These are phyloP conservation scores for Cyclospora cayetanensis DNA, from an alignment of 169 alveolate genomes.

Conservation along the genomic window DNA sequence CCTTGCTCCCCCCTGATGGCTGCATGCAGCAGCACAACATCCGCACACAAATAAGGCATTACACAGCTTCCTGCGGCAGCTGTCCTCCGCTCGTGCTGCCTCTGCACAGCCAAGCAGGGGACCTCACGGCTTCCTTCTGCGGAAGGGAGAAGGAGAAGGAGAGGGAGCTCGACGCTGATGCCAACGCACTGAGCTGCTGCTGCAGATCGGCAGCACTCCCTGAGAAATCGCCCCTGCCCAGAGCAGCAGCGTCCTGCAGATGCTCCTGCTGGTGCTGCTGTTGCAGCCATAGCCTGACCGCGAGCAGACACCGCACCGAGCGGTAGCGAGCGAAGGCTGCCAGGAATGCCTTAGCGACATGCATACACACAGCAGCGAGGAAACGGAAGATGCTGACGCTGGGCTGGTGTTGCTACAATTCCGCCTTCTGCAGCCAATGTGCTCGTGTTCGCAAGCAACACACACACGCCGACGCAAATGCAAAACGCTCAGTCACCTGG, in stretches of 20 bases:
- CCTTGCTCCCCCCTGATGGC: background rate
- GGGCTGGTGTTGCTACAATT: background rate
- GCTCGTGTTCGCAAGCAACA: background rate
- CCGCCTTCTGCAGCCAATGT: background rate
- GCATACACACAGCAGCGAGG: background rate
- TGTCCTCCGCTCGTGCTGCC: no score
- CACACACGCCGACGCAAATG: background rate
- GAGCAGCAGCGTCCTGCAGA: background rate
- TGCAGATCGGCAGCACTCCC: background rate
- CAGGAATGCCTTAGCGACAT: background rate
- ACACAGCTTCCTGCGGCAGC: no score
- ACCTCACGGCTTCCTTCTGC: background rate
- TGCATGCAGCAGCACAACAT: background rate
- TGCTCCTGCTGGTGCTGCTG: background rate
- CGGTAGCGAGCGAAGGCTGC: background rate
- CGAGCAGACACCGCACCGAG: background rate
- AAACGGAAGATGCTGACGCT: background rate
- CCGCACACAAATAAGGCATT: no score
- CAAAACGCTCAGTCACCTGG: background rate
- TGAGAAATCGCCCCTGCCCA: background rate
- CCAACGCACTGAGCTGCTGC: background rate
- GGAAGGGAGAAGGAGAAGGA: background rate
- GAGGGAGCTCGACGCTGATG: no score
- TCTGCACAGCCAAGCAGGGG: no score
- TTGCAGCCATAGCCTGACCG: conserved; percentile 21